Base-by-base conservation (phyloP, 495 filamentous ascomycete species). In the Neurospora sp. region DNA sequence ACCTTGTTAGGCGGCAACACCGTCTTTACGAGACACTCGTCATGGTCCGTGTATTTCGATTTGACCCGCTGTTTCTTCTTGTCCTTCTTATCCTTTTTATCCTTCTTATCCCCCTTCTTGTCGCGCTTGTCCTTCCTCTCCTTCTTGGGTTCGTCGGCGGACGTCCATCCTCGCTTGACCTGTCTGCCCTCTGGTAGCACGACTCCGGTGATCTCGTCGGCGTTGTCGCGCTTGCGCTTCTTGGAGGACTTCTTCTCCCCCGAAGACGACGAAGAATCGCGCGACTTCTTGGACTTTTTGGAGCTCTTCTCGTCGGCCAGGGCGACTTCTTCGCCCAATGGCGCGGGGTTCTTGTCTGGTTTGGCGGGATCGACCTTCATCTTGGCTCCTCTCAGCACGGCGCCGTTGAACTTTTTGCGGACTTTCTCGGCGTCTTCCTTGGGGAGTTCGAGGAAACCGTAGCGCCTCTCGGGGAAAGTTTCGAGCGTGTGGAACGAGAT, bases 91-190 rank as follows among this genome's bases (percentile, higher is more conserved):
- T 79, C 78, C 54, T 82, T 80, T 31, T 84, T 79, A 70, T 88
- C 87, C 27, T 80, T 82, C 39, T 88, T 86, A 73, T 85, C 77
- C 12, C 76, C 82, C 74, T 85, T 82, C 73, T 87, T 87, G 73
- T 85, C 77, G 18, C 75, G 81, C 75, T 86, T 86, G 16, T 84
- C 81, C 76, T 89, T 62, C 74, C 86, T 86, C 73, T 83, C 80
- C 39, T 87, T 83, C 74, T 87, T 86, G 76, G 88, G 86, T 41
- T 85, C 84, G 20, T 86, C 84, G 5, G 91, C 85, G 46, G 91
- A 91, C 10, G 92, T 95, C 96, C 96, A 98, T 16, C 95, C 96
- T 73, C 96, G 85, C 84, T 95, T 96, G 62, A 99, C 90, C 77
- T 91, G 90, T 44, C 96, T 86, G 38, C 86, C 90, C 7, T 91